Evolutionary conservation across 208 protist genomes (phyloP), one percentile per base, ranked within the genome.

Genomic region (Tetramitus jugosus): DNA sequence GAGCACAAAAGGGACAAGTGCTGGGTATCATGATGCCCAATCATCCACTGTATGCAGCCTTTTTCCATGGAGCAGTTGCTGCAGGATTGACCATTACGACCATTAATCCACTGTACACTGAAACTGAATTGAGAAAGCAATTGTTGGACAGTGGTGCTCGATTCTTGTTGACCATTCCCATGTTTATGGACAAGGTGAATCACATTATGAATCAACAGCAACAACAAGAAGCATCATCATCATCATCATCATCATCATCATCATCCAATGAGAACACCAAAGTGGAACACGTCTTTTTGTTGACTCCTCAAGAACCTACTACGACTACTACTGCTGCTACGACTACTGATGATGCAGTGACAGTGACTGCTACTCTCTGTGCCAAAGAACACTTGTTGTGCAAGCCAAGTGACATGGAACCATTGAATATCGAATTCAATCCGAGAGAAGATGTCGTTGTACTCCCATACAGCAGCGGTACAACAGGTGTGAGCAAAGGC

Each of bases 401-500:
- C 14, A 49, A 49, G 14, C 8, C 14, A 17, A 14, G 4, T 49
- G 45, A 49, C 14, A 4, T 49, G 4, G 45, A 49, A 49, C 45
- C 45, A 17, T 49, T 49, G 14, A 49, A 49, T 49, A 49, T 49
- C 14, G 45, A 49, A 49, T 37, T 56, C 33, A 45, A 60, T 67
- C 46, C 72, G 29, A 20, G 17, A 45, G 60, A 62, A 46, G 72
- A 77, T 77, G 3, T 77, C 0, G 43, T 60, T 4, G 17, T n/a
- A 1, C 31, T 84, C 4, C 81, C 81, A 39, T 84, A 82, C 71
- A 49, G 20, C 3, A 60, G 45, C 20, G 83, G 83, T 10, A 86
- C 84, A 14, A 84, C 72, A 49, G 85, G 87, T 26, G 23, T 86
- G 1, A 35, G 2, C 31, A 90, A 90, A 79, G 87, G 85, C 4